Base-by-base conservation (phyloP, 2,329 filamentous ascomycete genomes). In the Penicillium hordei region DNA sequence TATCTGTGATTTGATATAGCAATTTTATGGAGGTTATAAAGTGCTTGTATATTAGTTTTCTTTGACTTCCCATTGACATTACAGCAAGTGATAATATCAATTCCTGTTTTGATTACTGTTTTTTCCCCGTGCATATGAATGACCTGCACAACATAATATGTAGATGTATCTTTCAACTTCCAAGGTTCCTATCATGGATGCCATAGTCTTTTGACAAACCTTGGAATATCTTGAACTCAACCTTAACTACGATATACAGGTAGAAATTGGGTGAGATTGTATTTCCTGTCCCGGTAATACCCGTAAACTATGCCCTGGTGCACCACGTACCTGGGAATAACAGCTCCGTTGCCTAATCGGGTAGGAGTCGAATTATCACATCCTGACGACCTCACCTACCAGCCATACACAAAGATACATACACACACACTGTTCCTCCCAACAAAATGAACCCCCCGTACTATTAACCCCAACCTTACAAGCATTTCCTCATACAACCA, bases 41-140 rank as follows among this genome's bases (percentile, higher is more conserved):
- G 40, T 40, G 64, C 54, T 59, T 64, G 63, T 65, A 65, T 48
- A 65, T 59, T 54, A 59, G 40, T 34, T 53, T 52, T 34, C 3
- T 48, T 55, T 54, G 33, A 25, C 13, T 21, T 15, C 38, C 6
- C n/a, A 42, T 49, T 27, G 6, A 27, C 5, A 34, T 31, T 5
- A 19, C 10, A 19, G 17, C 10, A 17, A 36, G 23, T 39, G 23
- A 3, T 13, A 50, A 48, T 31, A 15, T 21, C 17, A 27, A n/a
- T 33, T 25, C 31, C 7, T 25, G 19, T 38, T 34, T 48, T 31
- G 8, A 1, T 25, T 31, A 12, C 27, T 42, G 13, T 19, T 40
- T 12, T 12, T 21, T 12, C 7, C 3, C 13, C 15, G 9, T 29
- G 1, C 25, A 23, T 19, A 23, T 23, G 5, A n/a, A 31, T 50